These are phyloP conservation scores for Cryptococcus neoformans DNA, from an alignment of 1,284 basidiomycete genomes.

Conservation along the genomic window DNA sequence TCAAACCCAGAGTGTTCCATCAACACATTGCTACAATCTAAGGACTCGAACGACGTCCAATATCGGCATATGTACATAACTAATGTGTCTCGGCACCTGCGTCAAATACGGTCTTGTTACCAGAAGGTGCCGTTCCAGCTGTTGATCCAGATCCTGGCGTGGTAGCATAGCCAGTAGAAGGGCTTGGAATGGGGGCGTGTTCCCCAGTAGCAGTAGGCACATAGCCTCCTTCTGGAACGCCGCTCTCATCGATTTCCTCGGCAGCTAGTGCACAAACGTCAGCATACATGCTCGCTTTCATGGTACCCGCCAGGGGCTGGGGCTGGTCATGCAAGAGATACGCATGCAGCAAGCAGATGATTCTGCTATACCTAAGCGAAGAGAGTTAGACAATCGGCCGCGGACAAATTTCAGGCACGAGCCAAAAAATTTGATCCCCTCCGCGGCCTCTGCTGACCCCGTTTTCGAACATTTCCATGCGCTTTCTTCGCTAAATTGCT, in stretches of 20 bases:
- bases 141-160: not conserved
- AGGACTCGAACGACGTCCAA: too few species aligned
- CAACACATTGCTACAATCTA: too few species aligned
- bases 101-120: too few species aligned
- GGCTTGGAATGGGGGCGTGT: slow-evolving; percentile 54
- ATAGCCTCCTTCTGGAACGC: slow-evolving; percentile 74
- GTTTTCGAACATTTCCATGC: too few species aligned
- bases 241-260: slow-evolving; percentile 57
- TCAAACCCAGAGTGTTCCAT: too few species aligned
- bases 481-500: too few species aligned
- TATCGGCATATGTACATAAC: too few species aligned
- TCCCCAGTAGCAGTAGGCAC: slow-evolving; percentile 66
- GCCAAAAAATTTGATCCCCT: too few species aligned
- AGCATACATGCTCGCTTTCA: not conserved
- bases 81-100: too few species aligned
- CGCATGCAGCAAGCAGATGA: not conserved
- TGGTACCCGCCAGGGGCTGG: not conserved
- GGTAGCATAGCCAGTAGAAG: slow-evolving; percentile 16
- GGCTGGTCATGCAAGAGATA: not conserved
- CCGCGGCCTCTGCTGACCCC: too few species aligned
- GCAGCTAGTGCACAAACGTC: slow-evolving; percentile 32
- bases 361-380: not conserved
- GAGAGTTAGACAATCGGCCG: slow-evolving; percentile 57
- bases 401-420: too few species aligned
- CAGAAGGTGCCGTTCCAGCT: too few species aligned